Conservation (phyloP, 1,284 basidiomycete genomes). For the Leccinum angustisporum region DNA sequence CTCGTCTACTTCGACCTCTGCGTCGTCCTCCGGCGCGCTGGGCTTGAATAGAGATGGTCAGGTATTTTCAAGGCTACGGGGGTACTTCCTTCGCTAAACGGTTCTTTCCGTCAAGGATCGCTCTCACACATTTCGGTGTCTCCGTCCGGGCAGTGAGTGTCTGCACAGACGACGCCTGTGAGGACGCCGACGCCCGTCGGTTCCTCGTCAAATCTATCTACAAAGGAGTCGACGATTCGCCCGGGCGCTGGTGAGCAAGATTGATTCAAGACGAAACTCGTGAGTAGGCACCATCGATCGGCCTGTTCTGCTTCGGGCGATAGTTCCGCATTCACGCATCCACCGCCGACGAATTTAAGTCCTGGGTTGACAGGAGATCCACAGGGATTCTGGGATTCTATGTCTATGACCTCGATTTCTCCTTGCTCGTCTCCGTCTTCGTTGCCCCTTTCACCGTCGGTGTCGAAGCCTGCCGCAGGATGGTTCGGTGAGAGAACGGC, state of each 20-base stretch:
- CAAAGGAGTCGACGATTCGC: no score
- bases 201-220: no score
- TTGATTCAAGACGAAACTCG: no score
- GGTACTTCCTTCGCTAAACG: no score
- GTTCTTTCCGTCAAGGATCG: no score
- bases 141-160: not conserved
- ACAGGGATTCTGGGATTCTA: constrained; percentile 34
- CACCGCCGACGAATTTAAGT: constrained; percentile 14
- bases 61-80: no score
- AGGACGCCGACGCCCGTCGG: not conserved
- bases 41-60: no score
- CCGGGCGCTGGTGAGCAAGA: no score
- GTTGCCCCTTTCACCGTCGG: constrained; percentile 17
- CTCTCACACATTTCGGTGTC: no score
- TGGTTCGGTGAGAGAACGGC: constrained; percentile 2
- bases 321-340: constrained; percentile 5
- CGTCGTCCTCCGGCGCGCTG: no score
- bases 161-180: constrained; percentile 11
- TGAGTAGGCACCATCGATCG: not conserved
- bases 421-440: constrained; percentile 26
- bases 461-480: not conserved
- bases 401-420: constrained; percentile 16
- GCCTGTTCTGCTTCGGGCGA: constrained; percentile 4
- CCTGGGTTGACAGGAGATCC: constrained; percentile 17
- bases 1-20: no score